Conservation (phyloP, 805 yeast genomes). For the Schizosaccharomyces lindneri region DNA sequence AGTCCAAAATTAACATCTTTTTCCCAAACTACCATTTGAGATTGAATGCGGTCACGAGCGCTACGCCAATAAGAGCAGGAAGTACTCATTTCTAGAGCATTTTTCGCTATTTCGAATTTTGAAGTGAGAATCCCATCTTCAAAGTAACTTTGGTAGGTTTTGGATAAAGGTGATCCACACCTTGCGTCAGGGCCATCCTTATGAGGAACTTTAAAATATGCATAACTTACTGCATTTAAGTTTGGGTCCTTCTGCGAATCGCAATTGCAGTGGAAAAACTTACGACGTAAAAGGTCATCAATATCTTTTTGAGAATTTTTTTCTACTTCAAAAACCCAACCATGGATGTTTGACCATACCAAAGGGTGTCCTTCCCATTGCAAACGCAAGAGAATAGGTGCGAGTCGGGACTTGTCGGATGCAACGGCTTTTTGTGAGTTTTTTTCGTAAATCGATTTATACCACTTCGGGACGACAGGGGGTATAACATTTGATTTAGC, state of each 20-base stretch:
- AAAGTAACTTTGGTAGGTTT: constrained; percentile 42
- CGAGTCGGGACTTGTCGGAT: constrained; percentile 45
- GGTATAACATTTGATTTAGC: constrained; percentile 26
- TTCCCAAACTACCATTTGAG: constrained; percentile 59
- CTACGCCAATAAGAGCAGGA: constrained; percentile 84
- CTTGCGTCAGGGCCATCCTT: constrained; percentile 56
- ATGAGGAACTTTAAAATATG: constrained; percentile 60
- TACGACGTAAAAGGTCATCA: constrained; percentile 15
- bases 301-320: constrained; percentile 7
- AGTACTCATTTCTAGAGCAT: constrained; percentile 54
- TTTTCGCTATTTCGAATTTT: constrained; percentile 42
- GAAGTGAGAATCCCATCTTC: constrained; percentile 55
- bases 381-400: constrained; percentile 52
- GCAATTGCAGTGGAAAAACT: constrained; percentile 12
- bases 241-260: constrained; percentile 7
- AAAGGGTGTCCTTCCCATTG: constrained; percentile 73
- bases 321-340: constrained; percentile 65
- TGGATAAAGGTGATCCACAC: constrained; percentile 55
- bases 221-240: constrained; percentile 11
- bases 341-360: constrained; percentile 49
- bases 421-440: constrained; percentile 25
- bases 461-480: constrained; percentile 92
- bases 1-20: constrained; percentile 10
- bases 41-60: constrained; percentile 56
- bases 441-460: constrained; percentile 27